Evolutionary conservation across 1,284 basidiomycete genomes (phyloP).

Genomic region (Sporisorium scitamineum): DNA sequence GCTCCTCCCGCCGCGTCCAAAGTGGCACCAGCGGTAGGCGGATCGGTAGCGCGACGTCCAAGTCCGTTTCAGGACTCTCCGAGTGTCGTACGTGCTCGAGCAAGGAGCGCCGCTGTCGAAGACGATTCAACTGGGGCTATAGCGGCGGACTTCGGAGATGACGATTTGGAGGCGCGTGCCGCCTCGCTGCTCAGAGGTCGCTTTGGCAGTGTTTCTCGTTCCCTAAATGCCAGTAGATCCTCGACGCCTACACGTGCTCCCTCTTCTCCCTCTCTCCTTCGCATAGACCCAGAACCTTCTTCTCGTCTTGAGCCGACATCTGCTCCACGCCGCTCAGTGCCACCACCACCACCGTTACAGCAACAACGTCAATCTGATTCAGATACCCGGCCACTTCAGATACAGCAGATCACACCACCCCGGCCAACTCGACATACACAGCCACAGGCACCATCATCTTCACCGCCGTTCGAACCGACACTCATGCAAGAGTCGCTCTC

Average conservation of each 20-base stretch:
- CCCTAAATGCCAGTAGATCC: constrained; percentile 14
- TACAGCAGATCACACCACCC: constrained; percentile 2
- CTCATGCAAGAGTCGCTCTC: constrained; percentile 42
- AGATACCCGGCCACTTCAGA: background rate
- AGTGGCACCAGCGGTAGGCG: background rate
- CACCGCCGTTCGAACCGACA: constrained; percentile 24
- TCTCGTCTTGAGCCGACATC: background rate
- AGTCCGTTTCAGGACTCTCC: constrained; percentile 14
- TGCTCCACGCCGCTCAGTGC: background rate
- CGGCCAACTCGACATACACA: background rate
- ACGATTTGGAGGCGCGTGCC: constrained; percentile 36
- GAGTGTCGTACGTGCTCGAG: constrained; percentile 7
- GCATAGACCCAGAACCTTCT: background rate
- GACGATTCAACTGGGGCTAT: background rate
- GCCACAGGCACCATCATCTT: constrained; percentile 7
- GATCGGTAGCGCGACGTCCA: background rate
- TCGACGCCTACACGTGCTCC: constrained; percentile 12
- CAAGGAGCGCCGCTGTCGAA: background rate
- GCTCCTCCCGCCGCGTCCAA: constrained; percentile 16
- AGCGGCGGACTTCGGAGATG: constrained; percentile 16
- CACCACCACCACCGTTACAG: background rate
- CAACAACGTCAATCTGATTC: background rate
- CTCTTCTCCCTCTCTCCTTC: constrained; percentile 1
- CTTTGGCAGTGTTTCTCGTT: constrained; percentile 42
- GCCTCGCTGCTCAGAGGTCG: constrained; percentile 28